These are phyloP conservation scores for Ganoderma resinaceum DNA, from an alignment of 1,284 basidiomycete genomes.

Conservation along the genomic window DNA sequence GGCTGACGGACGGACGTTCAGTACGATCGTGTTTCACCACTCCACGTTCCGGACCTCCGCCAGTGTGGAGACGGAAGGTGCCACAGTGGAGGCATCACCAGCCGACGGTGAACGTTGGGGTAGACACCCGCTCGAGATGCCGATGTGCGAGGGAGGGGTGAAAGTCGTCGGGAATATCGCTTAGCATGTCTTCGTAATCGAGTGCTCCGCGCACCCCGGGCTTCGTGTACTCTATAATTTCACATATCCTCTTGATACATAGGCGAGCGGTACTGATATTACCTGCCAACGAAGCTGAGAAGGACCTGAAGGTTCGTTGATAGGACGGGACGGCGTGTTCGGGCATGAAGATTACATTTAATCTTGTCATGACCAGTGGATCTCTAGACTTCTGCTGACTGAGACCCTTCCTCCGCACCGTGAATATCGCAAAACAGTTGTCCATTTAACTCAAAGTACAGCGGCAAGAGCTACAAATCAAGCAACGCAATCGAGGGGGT, in stretches of 20 bases:
- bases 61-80: background rate
- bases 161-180: background rate
- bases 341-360: no score
- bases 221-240: background rate
- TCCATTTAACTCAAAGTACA: background rate
- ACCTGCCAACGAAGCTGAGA: background rate
- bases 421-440: no score
- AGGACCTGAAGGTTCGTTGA: background rate
- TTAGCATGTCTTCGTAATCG: background rate
- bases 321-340: background rate
- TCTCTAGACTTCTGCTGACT: no score
- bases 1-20: background rate
- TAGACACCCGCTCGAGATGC: background rate
- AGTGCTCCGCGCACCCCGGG: background rate
- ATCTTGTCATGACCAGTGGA: no score
- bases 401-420: no score
- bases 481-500: background rate
- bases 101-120: background rate
- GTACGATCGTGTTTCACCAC: background rate
- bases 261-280: background rate
- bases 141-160: background rate
- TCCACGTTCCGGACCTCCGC: background rate
- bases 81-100: background rate
- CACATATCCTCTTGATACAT: background rate
- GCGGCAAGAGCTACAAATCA: background rate